Conservation (phyloP, 2,329 filamentous ascomycete genomes). For the Monosporascus sp. region DNA sequence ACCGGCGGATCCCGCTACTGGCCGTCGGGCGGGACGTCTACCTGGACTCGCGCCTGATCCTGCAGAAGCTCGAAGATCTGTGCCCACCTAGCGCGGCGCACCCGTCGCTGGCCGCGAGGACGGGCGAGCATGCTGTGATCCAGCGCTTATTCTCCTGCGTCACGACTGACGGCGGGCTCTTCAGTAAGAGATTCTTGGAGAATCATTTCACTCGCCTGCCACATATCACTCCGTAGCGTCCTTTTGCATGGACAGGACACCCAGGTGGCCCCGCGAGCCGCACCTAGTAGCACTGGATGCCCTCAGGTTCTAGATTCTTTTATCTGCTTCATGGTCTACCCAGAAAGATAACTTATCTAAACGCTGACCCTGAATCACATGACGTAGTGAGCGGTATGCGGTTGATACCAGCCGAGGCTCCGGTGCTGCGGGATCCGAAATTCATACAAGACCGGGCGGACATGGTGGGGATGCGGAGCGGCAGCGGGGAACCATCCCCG, state of each 20-base stretch:
- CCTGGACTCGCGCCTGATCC: constrained; percentile 63
- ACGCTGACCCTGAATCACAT: too few species aligned
- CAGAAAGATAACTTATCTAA: too few species aligned
- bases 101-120: constrained; percentile 30
- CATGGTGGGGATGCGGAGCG: constrained; percentile 24
- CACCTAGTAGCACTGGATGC: too few species aligned
- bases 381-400: constrained; percentile 33
- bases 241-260: too few species aligned
- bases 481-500: constrained; percentile 5
- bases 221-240: too few species aligned
- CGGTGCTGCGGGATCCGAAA: constrained; percentile 48
- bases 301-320: too few species aligned
- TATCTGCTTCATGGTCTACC: too few species aligned
- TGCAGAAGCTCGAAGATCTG: constrained; percentile 56
- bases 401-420: constrained; percentile 52
- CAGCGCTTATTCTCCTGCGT: constrained; percentile 52
- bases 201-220: too few species aligned
- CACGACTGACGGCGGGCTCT: constrained; percentile 54
- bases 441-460: constrained; percentile 55
- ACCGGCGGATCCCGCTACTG: constrained; percentile 66
- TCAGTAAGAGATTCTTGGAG: constrained; percentile 24
- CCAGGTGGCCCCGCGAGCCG: too few species aligned
- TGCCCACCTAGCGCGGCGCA: constrained; percentile 39
- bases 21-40: constrained; percentile 64
- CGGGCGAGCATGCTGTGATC: constrained; percentile 38